phyloP scores from a whole-genome alignment of 2,329 filamentous ascomycete species.

The Bipolaris bicolor region DNA sequence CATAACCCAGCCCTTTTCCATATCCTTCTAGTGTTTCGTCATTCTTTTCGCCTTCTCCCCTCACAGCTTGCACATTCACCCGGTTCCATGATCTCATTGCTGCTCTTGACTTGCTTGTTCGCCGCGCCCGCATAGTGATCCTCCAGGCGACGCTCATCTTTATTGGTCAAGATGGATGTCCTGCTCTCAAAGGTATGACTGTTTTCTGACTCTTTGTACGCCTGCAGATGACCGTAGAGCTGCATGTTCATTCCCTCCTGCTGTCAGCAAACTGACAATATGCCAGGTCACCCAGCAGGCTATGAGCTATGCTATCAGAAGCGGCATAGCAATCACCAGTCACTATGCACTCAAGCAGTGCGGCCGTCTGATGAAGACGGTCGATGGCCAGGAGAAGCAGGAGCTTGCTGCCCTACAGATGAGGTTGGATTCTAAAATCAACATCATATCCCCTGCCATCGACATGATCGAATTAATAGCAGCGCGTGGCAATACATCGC shows the following conservation, averaged over 20 bases:
- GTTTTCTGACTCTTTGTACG: constrained; percentile 4
- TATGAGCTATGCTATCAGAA: constrained; percentile 88
- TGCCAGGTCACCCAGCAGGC: constrained; percentile 74
- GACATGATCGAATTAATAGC: constrained; percentile 90
- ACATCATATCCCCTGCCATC: constrained; percentile 88
- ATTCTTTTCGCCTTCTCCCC: neutral
- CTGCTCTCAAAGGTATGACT: constrained; percentile 64
- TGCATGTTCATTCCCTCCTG: neutral
- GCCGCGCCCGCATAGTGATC: constrained; percentile 1
- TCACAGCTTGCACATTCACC: neutral
- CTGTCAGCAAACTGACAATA: constrained; percentile 12
- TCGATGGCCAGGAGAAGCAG: constrained; percentile 72
- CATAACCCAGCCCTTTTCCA: constrained; percentile 1
- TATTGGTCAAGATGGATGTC: constrained; percentile 68
- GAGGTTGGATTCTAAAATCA: constrained; percentile 83
- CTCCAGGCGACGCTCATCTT: constrained; percentile 3
- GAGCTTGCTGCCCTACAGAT: constrained; percentile 76
- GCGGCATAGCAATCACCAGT: constrained; percentile 84
- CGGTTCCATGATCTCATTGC: constrained; percentile 9
- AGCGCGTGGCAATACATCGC: constrained; percentile 75
- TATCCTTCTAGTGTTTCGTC: neutral
- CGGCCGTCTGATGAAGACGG: constrained; percentile 72
- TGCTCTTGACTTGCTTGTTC: neutral
- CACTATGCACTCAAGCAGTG: constrained; percentile 85
- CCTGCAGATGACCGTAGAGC: constrained; percentile 2